Evolutionary conservation across 768 basidiomycete genomes (phyloP), one percentile per base, ranked within the genome.

Genomic region (Mycena metata): DNA sequence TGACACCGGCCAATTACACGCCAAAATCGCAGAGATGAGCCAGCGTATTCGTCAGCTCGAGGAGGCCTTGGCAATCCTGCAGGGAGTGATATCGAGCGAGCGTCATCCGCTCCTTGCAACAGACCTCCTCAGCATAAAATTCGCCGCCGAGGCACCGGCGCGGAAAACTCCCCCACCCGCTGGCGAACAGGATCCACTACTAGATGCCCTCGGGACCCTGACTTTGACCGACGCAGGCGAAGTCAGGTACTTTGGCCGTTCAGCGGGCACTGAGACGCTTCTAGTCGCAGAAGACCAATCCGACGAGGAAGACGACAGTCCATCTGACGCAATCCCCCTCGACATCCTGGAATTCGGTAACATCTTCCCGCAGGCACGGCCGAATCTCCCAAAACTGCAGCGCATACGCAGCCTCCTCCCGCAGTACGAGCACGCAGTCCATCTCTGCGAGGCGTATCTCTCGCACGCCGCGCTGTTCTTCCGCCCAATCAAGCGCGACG

Each of bases 21-120:
- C 82, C 58, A 90, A 91, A 76, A 91, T 91, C 26, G 77, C 86
- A 9, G 86, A 90, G 57, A 90, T 91, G 89, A 86, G 86, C 75
- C 84, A 87, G 72, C 85, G 90, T 19, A 91, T 92, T 52, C 85
- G 89, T 36, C 89, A 90, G 71, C 83, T 91, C 0, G 91, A 91
- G 76, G 90, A 91, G 65, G 89, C 88, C 0, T 79, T 92, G 12
- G 88, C 89, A 5, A 86, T 89, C 35, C 82, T 90, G 9, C 90
- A 91, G 66, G 80, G 86, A 3, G 83, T 85, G 11, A 80, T 87
- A 6, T 89, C 89, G 1, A 81, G 83, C 54, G 85, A 89, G 46
- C 79, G 86, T 10, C 91, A 92, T 73, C 88, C 90, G 3, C 78
- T 92, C 0, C 81, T 91, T 4, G 76, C 78, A 16, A 87, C 88